A percentile compares a stretch with the other conserved stretches of the same genome.
Conservation (phyloP, 176 grass and related monocot genomes). For the Puya raimondii region DNA sequence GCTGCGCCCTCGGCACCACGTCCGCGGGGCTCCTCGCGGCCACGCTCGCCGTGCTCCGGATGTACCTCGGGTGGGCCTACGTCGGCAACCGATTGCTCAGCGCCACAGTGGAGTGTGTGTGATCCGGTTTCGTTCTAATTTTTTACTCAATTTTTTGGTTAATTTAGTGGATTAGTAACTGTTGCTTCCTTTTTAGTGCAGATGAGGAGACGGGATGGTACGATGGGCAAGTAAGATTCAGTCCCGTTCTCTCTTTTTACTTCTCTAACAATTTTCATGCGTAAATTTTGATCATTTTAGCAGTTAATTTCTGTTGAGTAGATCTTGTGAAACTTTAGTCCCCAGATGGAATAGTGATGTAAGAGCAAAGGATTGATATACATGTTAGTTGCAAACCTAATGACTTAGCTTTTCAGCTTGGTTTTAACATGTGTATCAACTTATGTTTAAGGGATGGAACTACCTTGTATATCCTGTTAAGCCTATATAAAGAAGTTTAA, state of each 20-base stretch:
- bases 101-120: slow-evolving; percentile 91
- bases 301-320: too few relatives aligned
- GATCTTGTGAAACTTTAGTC: too few relatives aligned
- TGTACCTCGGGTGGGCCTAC: slow-evolving; percentile 98
- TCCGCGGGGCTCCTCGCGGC: slow-evolving; percentile 65
- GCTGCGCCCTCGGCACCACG: slow-evolving; percentile 52
- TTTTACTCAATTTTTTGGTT: background rate
- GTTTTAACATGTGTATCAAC: background rate
- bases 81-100: slow-evolving; percentile 87
- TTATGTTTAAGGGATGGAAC: too few relatives aligned
- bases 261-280: background rate
- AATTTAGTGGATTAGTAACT: background rate
- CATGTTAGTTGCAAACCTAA: too few relatives aligned
- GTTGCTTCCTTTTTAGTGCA: slow-evolving; percentile 18
- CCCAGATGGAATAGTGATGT: too few relatives aligned
- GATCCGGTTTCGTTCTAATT: background rate
- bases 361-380: too few relatives aligned
- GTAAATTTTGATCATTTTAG: too few relatives aligned
- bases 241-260: background rate
- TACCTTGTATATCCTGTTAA: too few relatives aligned
- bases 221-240: slow-evolving; percentile 64
- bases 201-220: slow-evolving; percentile 99
- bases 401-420: too few relatives aligned
- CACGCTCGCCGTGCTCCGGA: slow-evolving; percentile 76
- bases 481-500: too few relatives aligned